These are phyloP conservation scores for Aspergillus kassunensis DNA, from an alignment of 495 filamentous ascomycete genomes.

Conservation along the genomic window DNA sequence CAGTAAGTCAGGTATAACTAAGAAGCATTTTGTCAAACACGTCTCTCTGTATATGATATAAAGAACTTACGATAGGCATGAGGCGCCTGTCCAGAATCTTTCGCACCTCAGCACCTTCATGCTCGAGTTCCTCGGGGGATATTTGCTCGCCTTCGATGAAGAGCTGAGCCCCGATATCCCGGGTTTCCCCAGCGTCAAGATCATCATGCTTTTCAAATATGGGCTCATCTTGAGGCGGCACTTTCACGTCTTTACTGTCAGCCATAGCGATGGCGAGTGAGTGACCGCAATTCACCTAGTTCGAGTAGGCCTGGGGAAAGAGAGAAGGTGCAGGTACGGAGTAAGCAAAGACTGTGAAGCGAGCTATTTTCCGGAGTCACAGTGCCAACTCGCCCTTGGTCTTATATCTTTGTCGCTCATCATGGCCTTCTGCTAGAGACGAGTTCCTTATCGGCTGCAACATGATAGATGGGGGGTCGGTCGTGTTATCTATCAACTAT, in stretches of 20 bases:
- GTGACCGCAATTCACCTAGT: not conserved
- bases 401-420: not conserved
- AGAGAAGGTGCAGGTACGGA: not conserved
- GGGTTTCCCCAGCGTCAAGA: conserved; percentile 26
- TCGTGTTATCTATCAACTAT: conserved; percentile 14
- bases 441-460: not conserved
- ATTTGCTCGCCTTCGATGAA: conserved; percentile 31
- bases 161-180: conserved; percentile 22
- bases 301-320: not conserved
- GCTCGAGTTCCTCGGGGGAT: conserved; percentile 29
- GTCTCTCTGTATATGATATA: not conserved
- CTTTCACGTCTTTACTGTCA: conserved; percentile 20
- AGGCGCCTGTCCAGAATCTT: conserved; percentile 33
- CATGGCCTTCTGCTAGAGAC: not conserved
- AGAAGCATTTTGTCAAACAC: not conserved
- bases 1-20: conserved; percentile 38
- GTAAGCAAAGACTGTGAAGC: not conserved
- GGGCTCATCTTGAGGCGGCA: conserved; percentile 7
- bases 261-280: not conserved
- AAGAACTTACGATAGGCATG: conserved; percentile 26
- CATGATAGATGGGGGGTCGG: not conserved
- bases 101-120: conserved; percentile 28
- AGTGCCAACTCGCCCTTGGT: not conserved
- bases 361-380: not conserved
- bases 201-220: conserved; percentile 16